Conservation (phyloP, 441 rosid genomes). For the Populus tomentosa region DNA sequence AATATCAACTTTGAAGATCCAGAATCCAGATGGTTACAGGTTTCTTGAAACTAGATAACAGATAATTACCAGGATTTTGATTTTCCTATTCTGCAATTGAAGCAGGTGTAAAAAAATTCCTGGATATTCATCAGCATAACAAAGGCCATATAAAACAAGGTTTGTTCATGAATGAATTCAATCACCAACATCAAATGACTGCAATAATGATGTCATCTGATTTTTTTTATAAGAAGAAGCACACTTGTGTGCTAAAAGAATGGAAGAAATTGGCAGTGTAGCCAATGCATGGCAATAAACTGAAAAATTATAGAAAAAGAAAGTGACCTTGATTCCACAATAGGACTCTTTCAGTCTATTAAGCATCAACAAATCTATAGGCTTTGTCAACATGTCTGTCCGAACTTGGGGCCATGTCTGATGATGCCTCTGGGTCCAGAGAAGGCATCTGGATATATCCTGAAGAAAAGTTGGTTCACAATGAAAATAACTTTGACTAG, state of each 20-base stretch:
- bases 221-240: background rate
- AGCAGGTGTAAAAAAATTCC: background rate
- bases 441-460: conserved; percentile 98
- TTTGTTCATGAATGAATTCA: background rate
- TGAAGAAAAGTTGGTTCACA: conserved; percentile 20
- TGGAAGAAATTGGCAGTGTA: background rate
- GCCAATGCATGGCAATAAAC: background rate
- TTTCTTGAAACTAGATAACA: background rate
- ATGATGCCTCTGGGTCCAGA: conserved; percentile 96
- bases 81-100: background rate
- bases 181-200: background rate
- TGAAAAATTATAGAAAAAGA: background rate
- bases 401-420: conserved; percentile 91
- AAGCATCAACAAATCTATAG: conserved; percentile 80
- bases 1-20: background rate
- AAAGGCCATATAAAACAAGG: background rate
- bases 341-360: conserved; percentile 76
- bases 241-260: background rate
- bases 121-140: background rate
- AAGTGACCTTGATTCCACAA: conserved; percentile 72
- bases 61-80: background rate
- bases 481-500: background rate
- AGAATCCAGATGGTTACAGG: background rate
- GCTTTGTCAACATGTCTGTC: conserved; percentile 73
- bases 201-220: background rate